Base-by-base conservation (phyloP, 257 asterid species). In the Perilla frutescens region DNA sequence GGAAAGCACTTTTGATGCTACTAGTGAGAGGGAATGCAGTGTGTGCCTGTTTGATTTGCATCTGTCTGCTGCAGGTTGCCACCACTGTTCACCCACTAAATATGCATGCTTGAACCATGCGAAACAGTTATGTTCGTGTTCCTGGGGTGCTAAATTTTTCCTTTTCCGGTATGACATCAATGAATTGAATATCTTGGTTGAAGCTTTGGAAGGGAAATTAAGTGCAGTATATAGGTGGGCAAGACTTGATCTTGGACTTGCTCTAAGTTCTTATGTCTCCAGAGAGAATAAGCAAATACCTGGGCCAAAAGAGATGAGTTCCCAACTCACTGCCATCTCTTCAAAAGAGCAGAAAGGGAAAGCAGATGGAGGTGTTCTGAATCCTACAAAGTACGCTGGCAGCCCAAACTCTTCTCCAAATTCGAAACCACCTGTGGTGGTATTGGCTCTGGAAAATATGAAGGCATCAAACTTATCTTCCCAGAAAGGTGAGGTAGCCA, bases 211-310 rank as follows among this genome's bases (percentile, higher is more conserved):
- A 82, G 99, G 99, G 65, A 94, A 94, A 85, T 83, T 94, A 62
- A 91, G 99, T 85, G 88, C 99, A 54, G 85, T 94, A 63, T 91
- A 94, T 86, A 81, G 98, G 75, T 94, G 99, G 99, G 99, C 98
- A 76, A 91, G 91, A 80, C 91, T 79, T 72, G 96, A 94, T 85
- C 86, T 94, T 15, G 98, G 99, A 76, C 92, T 94, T 79, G 89
- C 99, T 76, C 79, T 91, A 80, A 89, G 97, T 80, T 90, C 97
- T 72, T 86, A 84, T 63, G 82, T 86, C 67, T 79, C 91, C 71
- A 91, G 79, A 81, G 99, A 91, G 75, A 84, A 79, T 60, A 67
- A 37, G 71, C 87, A 82, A 78, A 72, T 20, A 58, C 82, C 91
- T 43, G 89, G 86, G 67, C 64, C 76, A 15, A 82, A 81, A 78